These are phyloP conservation scores for Triticum timopheevii DNA, from an alignment of 176 grass and related monocot species.

Conservation along the genomic window DNA sequence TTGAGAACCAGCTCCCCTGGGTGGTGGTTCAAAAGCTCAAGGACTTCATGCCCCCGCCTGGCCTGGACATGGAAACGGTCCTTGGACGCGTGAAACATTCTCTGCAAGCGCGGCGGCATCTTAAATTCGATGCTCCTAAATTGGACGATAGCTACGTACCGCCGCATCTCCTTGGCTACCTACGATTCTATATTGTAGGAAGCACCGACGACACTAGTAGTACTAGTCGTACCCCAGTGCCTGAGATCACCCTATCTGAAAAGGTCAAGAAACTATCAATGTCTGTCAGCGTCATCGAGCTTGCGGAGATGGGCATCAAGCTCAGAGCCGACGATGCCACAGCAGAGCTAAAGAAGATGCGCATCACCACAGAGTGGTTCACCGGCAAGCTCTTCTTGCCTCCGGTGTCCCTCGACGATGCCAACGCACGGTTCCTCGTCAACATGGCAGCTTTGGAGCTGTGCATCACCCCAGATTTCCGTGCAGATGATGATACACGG, in stretches of 20 bases:
- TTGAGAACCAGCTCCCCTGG: not conserved
- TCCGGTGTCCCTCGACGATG: not conserved
- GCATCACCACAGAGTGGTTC: not conserved
- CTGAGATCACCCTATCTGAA: too few relatives aligned
- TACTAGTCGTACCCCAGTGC: too few relatives aligned
- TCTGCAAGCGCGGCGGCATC: not conserved
- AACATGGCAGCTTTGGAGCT: not conserved
- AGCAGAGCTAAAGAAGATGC: not conserved
- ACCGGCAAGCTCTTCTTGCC: not conserved
- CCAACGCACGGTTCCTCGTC: not conserved
- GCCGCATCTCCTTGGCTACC: too few relatives aligned
- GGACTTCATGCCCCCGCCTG: not conserved
- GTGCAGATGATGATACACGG: fast-evolving
- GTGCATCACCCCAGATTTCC: not conserved
- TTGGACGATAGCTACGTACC: too few relatives aligned
- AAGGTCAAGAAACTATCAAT: not conserved
- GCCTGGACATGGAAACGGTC: not conserved
- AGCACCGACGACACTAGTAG: too few relatives aligned
- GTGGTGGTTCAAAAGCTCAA: not conserved
- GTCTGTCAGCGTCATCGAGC: not conserved
- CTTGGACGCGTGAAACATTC: not conserved
- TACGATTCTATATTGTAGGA: too few relatives aligned
- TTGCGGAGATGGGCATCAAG: not conserved
- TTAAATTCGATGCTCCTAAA: too few relatives aligned
- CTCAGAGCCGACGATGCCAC: not conserved